Conservation (phyloP, 2,329 filamentous ascomycete genomes). For the Aspergillus tamarii region DNA sequence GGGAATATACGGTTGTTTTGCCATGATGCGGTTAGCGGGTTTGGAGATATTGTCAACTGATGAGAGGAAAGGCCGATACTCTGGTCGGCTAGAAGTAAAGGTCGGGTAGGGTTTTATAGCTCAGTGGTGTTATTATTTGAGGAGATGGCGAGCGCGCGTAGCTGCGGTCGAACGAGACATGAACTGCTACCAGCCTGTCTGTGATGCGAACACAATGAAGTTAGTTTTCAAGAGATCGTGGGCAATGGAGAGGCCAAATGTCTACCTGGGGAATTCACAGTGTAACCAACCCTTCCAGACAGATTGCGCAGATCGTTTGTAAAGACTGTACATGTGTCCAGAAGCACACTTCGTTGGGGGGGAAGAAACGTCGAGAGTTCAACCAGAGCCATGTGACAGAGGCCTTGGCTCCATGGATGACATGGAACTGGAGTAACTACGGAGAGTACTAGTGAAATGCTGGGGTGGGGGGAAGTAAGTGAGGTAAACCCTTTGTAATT, state of each 20-base stretch:
- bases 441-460: neutral
- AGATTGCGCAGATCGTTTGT: neutral
- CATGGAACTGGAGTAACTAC: neutral
- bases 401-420: neutral
- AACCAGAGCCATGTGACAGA: conserved; percentile 1
- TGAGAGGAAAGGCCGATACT: neutral
- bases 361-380: neutral
- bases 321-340: neutral
- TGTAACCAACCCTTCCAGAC: neutral
- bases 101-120: neutral
- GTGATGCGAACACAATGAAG: neutral
- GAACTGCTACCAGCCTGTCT: neutral
- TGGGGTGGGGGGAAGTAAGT: neutral
- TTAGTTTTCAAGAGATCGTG: neutral
- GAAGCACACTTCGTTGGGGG: neutral
- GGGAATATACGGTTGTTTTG: conserved; percentile 42
- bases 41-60: neutral
- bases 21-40: conserved; percentile 30
- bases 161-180: neutral
- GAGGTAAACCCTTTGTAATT: neutral
- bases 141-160: neutral
- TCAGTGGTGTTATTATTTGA: conserved; percentile 4
- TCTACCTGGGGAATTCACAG: neutral
- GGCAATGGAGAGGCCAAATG: neutral
- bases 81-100: neutral